Conservation (phyloP, 2,329 filamentous ascomycete genomes). For the Ophiognomonia clavigignenti-juglandacearum region DNA sequence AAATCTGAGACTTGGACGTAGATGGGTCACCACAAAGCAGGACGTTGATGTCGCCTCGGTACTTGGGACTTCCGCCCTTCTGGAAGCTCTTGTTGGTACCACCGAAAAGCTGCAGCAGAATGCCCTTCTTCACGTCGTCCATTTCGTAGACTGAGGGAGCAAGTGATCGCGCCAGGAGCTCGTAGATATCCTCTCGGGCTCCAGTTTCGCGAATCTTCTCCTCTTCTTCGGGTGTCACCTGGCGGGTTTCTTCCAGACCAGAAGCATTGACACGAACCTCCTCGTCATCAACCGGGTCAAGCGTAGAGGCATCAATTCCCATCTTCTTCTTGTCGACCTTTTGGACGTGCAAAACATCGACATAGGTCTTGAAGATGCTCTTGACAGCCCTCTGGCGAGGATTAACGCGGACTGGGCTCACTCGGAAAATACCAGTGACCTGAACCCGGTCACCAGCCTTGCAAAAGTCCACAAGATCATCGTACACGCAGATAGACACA, state of each 20-base stretch:
- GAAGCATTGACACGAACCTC: constrained; percentile 52
- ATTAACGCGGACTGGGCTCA: constrained; percentile 89
- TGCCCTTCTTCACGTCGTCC: constrained; percentile 98
- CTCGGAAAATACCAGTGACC: constrained; percentile 94
- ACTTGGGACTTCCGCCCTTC: constrained; percentile 91
- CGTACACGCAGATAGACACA: constrained; percentile 92
- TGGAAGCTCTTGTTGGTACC: constrained; percentile 98
- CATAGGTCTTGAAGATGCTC: constrained; percentile 95
- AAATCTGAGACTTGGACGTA: constrained; percentile 90
- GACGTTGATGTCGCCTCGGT: constrained; percentile 96
- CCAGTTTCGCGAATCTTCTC: constrained; percentile 80
- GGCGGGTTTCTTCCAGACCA: constrained; percentile 78
- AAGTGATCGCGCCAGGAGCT: constrained; percentile 82
- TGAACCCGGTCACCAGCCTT: constrained; percentile 96
- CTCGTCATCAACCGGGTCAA: constrained; percentile 77
- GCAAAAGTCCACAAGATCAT: constrained; percentile 95
- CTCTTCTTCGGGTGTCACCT: constrained; percentile 81
- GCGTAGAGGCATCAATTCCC: constrained; percentile 83
- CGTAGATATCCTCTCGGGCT: constrained; percentile 81
- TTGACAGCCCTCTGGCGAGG: constrained; percentile 89
- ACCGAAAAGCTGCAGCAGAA: constrained; percentile 91
- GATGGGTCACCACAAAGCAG: constrained; percentile 96
- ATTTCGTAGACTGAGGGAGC: constrained; percentile 96
- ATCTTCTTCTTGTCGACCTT: constrained; percentile 95
- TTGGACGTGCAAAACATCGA: constrained; percentile 92